Evolutionary conservation across 768 basidiomycete species (phyloP).

Genomic region (Hydnum rufescens): DNA sequence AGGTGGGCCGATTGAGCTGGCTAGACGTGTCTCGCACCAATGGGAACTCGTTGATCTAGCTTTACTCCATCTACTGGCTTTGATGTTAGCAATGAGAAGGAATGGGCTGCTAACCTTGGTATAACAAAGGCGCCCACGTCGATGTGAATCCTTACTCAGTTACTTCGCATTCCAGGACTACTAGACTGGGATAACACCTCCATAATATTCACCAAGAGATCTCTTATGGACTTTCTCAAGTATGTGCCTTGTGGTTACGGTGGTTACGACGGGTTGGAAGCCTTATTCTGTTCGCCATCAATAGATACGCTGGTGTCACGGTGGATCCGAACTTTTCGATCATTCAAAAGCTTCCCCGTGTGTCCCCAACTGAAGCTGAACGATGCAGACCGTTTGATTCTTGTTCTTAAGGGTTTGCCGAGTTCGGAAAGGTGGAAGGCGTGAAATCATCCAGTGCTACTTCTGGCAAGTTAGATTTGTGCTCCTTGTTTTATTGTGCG

Average conservation of each 20-base stretch:
- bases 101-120: slow-evolving; percentile 56
- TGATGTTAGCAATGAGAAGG: slow-evolving; percentile 43
- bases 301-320: slow-evolving; percentile 51
- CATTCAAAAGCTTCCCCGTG: slow-evolving; percentile 59
- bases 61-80: slow-evolving; percentile 36
- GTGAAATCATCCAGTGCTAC: too few species aligned
- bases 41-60: slow-evolving; percentile 18
- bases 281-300: slow-evolving; percentile 1
- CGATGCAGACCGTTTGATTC: neutral
- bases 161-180: slow-evolving; percentile 29
- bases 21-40: neutral
- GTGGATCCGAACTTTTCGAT: slow-evolving; percentile 59
- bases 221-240: slow-evolving; percentile 61
- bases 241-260: slow-evolving; percentile 17
- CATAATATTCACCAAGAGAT: slow-evolving; percentile 64
- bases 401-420: neutral
- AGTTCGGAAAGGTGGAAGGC: neutral
- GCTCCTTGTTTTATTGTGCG: too few species aligned
- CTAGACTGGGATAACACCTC: slow-evolving; percentile 61
- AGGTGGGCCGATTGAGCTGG: neutral
- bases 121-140: slow-evolving; percentile 8
- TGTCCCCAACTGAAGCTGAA: slow-evolving; percentile 8
- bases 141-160: neutral
- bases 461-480: too few species aligned
- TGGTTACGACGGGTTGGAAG: slow-evolving; percentile 2